Evolutionary conservation across 1,284 basidiomycete genomes (phyloP).

Genomic region (Cutaneotrichosporon cavernicola): DNA sequence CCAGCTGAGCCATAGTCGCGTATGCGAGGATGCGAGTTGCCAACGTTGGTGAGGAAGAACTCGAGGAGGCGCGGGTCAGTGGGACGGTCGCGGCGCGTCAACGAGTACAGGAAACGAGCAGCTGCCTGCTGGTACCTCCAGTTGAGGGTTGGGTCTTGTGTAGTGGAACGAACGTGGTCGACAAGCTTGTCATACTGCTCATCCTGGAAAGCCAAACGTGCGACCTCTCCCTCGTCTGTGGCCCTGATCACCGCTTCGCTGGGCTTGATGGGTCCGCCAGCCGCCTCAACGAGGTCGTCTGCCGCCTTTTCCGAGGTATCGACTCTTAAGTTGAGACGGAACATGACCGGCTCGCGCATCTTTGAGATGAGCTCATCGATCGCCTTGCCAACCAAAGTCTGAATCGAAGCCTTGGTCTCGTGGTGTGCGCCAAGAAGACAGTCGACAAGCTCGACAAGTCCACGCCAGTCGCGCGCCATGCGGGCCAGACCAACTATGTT

Average conservation of each 20-base stretch:
- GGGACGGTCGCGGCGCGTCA: slow-evolving; percentile 73
- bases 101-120: slow-evolving; percentile 66
- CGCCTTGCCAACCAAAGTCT: slow-evolving; percentile 75
- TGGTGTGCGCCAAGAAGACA: slow-evolving; percentile 81
- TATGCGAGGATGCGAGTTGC: slow-evolving; percentile 78
- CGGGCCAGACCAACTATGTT: slow-evolving; percentile 40
- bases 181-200: slow-evolving; percentile 51
- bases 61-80: slow-evolving; percentile 64
- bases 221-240: slow-evolving; percentile 40
- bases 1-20: slow-evolving; percentile 69
- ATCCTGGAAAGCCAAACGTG: slow-evolving; percentile 47
- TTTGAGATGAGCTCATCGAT: slow-evolving; percentile 61
- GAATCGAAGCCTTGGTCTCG: slow-evolving; percentile 92
- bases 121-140: slow-evolving; percentile 88
- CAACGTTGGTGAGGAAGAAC: slow-evolving; percentile 68
- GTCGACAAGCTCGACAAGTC: slow-evolving; percentile 65
- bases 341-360: slow-evolving; percentile 43
- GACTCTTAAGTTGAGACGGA: slow-evolving; percentile 33
- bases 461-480: slow-evolving; percentile 62
- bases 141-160: slow-evolving; percentile 60
- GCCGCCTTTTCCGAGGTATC: slow-evolving; percentile 37
- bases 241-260: slow-evolving; percentile 40
- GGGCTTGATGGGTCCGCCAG: slow-evolving; percentile 24
- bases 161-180: slow-evolving; percentile 66
- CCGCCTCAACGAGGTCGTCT: slow-evolving; percentile 31